Conservation (phyloP, 169 alveolate genomes). For the Plasmodium knowlesi region DNA sequence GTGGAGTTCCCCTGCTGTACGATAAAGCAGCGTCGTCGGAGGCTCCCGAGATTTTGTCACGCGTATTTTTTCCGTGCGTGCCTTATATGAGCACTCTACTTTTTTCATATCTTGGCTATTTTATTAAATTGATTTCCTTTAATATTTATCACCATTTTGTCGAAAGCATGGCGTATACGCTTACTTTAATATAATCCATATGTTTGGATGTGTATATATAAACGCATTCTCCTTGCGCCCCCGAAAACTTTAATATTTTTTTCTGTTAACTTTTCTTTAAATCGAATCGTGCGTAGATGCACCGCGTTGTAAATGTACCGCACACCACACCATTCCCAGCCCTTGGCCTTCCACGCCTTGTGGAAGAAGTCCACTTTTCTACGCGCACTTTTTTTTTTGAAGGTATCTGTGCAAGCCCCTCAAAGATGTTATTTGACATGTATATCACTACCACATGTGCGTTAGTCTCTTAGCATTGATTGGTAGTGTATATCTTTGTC, state of each 20-base stretch:
- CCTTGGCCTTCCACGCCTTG: background rate
- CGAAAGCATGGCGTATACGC: background rate
- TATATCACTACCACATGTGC: background rate
- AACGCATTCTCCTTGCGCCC: background rate
- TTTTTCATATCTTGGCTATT: background rate
- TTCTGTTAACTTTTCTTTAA: background rate
- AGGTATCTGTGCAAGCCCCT: background rate
- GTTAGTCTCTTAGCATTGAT: background rate
- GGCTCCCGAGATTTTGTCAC: conserved; percentile 1
- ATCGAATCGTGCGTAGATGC: background rate
- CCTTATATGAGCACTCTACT: background rate
- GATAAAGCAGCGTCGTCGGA: background rate
- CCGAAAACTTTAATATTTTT: background rate
- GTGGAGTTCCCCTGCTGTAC: background rate
- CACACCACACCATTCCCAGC: background rate
- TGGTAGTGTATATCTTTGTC: background rate
- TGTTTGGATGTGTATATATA: background rate
- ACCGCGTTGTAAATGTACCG: background rate
- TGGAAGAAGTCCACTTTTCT: background rate
- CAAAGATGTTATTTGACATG: background rate
- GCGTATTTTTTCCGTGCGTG: background rate
- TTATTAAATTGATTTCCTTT: background rate
- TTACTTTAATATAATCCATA: background rate
- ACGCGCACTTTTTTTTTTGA: no score
- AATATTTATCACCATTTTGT: background rate